A percentile compares a stretch with the other conserved stretches of the same genome.
Evolutionary conservation across 495 filamentous ascomycete genomes (phyloP).

Genomic region (Penicillium soppii): DNA sequence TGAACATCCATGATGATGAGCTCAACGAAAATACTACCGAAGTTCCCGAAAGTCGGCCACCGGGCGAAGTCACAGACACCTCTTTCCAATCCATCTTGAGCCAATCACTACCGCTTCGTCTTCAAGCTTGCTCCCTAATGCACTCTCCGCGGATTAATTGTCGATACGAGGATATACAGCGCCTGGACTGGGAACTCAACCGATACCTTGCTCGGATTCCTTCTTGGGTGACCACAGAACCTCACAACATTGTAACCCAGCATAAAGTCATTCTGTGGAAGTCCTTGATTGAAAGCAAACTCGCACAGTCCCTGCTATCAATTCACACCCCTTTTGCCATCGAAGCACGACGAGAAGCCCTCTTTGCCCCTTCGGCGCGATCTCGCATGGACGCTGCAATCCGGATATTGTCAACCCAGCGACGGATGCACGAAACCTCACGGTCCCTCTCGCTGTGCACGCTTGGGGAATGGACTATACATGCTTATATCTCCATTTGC

Average conservation of each 20-base stretch:
- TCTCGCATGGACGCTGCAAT: constrained; percentile 38
- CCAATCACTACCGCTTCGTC: constrained; percentile 35
- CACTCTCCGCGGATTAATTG: constrained; percentile 44
- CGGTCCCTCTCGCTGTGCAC: constrained; percentile 36
- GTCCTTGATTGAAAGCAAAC: constrained; percentile 35
- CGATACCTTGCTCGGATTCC: constrained; percentile 39
- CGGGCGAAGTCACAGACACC: constrained; percentile 36
- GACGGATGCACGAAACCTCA: constrained; percentile 34
- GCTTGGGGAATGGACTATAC: constrained; percentile 43
- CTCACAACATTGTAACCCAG: constrained; percentile 23
- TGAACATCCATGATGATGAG: constrained; percentile 51
- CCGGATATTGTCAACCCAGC: constrained; percentile 41
- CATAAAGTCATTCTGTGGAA: constrained; percentile 35
- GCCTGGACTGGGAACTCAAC: constrained; percentile 40
- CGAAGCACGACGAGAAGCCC: constrained; percentile 32
- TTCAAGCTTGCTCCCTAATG: constrained; percentile 40
- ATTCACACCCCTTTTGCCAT: constrained; percentile 47
- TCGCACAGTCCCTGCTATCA: constrained; percentile 37
- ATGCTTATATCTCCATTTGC: constrained; percentile 38
- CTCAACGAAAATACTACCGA: constrained; percentile 37
- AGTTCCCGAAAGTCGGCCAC: constrained; percentile 27
- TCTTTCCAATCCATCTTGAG: constrained; percentile 36
- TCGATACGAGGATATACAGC: constrained; percentile 46
- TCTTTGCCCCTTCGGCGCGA: constrained; percentile 41
- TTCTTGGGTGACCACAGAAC: constrained; percentile 24